Conservation (phyloP, 208 protist species). For the Trypanosoma grayi region DNA sequence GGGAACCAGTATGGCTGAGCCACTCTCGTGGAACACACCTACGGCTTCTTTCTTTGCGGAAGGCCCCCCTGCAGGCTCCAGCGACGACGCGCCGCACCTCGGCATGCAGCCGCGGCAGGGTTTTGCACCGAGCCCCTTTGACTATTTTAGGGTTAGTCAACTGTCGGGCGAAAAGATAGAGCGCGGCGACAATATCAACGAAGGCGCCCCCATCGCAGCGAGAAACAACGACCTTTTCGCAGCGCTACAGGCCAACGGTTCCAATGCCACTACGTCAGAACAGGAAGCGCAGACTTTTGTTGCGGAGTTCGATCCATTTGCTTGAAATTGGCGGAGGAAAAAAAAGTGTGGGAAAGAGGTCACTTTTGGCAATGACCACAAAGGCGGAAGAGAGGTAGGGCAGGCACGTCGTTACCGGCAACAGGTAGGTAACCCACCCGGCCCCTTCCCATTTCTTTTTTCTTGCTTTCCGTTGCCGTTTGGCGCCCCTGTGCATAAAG, state of each 20-base stretch:
- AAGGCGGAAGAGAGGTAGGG: too few relatives aligned
- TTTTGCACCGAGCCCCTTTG: neutral
- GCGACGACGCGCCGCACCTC: neutral
- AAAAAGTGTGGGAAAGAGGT: too few relatives aligned
- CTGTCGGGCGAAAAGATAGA: neutral
- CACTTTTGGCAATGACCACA: too few relatives aligned
- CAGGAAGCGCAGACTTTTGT: conserved; percentile 10
- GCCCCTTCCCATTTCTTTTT: too few relatives aligned
- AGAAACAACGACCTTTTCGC: neutral
- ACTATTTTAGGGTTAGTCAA: neutral
- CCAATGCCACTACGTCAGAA: neutral
- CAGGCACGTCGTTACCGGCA: too few relatives aligned
- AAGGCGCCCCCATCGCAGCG: neutral
- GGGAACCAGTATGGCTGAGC: neutral
- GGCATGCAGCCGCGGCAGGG: neutral
- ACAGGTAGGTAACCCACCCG: too few relatives aligned
- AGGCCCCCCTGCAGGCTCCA: neutral
- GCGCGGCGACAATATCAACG: neutral
- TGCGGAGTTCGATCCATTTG: conserved; percentile 28
- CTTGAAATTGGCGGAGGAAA: conserved; percentile 11
- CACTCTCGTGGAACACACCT: neutral
- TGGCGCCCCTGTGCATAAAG: too few relatives aligned
- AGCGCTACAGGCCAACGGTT: neutral
- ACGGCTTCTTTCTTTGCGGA: neutral
- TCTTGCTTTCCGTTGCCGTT: too few relatives aligned